phyloP scores from a whole-genome alignment of 1,284 basidiomycete species.

The Cerioporus squamosus region DNA sequence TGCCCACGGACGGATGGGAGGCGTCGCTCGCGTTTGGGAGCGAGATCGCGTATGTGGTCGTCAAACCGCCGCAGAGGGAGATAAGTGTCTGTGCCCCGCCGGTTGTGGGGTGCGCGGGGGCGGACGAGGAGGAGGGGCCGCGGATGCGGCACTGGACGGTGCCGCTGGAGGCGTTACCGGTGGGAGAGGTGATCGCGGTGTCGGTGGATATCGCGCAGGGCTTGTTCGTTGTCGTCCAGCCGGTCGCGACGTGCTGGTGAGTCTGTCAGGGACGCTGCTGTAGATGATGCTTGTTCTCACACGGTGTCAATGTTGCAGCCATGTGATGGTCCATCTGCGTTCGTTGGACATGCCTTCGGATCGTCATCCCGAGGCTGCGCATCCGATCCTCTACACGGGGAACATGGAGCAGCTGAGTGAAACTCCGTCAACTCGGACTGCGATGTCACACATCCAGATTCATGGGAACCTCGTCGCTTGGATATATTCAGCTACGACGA shows the following conservation, averaged over 20 bases:
- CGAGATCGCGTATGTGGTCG: neutral
- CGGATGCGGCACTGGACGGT: neutral
- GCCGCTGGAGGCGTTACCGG: neutral
- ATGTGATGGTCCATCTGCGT: neutral
- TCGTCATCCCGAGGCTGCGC: neutral
- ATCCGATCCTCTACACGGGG: neutral
- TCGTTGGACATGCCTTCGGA: neutral
- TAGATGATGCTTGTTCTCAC: neutral
- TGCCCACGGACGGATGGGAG: neutral
- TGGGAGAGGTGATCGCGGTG: neutral
- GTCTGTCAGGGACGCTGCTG: neutral
- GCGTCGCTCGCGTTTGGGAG: neutral
- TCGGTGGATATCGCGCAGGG: neutral
- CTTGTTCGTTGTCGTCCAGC: neutral
- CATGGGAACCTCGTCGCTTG: neutral
- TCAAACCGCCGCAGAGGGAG: slow-evolving; percentile 1
- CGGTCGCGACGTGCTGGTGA: neutral
- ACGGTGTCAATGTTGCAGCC: neutral
- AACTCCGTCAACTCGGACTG: too few relatives aligned
- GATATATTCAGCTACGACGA: neutral
- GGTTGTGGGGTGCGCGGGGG: neutral
- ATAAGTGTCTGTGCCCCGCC: neutral
- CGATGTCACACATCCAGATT: neutral
- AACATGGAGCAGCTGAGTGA: neutral
- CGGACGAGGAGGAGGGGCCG: too few relatives aligned